Evolutionary conservation across 2,329 filamentous ascomycete species (phyloP), one percentile per base, ranked within the genome.

Genomic region (Arachnopeziza araneosa): DNA sequence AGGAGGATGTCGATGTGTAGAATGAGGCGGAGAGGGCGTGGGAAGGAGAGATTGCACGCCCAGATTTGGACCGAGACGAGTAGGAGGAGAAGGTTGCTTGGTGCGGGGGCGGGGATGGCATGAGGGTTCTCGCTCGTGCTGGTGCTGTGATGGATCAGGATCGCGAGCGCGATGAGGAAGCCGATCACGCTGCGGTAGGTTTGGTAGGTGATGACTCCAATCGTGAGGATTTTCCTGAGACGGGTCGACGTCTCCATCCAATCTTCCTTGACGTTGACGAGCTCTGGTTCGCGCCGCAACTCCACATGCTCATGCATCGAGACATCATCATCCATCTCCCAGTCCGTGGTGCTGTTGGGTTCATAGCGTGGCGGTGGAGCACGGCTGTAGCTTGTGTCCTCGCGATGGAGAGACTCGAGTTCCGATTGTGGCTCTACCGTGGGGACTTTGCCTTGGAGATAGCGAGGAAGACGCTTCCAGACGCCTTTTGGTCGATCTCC

Each of bases 11-110:
- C 21, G 32, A 56, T 17, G 19, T 30, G 19, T 3, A 56, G 36
- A 22, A 50, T 5, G 3, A 49, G 21, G 10, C 54, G 54, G 21
- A 56, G 2, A 9, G 12, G 19, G 19, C 54, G 54, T n/a, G 54
- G 54, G 54, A 49, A 56, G 22, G 32, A 14, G 36, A 50, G 5
- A 26, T 50, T 56, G 17, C 21, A 24, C 21, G 48, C 32, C 22
- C 23, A 23, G 12, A 56, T 50, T 56, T 56, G 54, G n/a, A 56
- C 49, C 3, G 54, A 56, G 54, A 56, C 36, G 22, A 56, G 32
- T 7, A 56, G 48, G 8, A 56, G 36, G 44, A 56, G 44, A 22
- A 56, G 6, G 22, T 55, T 49, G 19, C 32, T 49, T 7, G 54
- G 54, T 23, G 54, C 5, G 7, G 32, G 14, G 22, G 54, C 17